phyloP scores from a whole-genome alignment of 1,139 yeast species.

The Sugiyamaella xylanicola region DNA sequence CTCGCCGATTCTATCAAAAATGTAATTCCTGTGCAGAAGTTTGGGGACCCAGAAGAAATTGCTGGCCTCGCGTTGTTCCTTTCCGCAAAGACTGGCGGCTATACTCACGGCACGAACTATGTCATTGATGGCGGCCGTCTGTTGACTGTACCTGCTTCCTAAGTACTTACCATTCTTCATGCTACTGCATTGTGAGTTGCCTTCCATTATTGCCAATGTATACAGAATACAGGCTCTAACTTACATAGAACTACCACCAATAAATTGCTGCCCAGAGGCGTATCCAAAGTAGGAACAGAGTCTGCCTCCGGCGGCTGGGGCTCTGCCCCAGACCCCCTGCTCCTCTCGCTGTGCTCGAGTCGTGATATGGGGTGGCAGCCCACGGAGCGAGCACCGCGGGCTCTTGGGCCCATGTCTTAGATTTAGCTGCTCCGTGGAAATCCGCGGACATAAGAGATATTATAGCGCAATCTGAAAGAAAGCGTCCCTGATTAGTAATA shows the following conservation, averaged over 20 bases:
- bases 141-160: slow-evolving; percentile 11
- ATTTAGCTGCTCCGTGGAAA: too few species aligned
- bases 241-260: too few species aligned
- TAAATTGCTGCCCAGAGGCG: too few species aligned
- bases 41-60: slow-evolving; percentile 22
- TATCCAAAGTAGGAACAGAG: not conserved
- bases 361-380: not conserved
- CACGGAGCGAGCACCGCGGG: too few species aligned
- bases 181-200: too few species aligned
- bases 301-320: not conserved
- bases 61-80: slow-evolving; percentile 45
- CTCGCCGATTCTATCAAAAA: slow-evolving; percentile 12
- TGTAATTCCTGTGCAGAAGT: slow-evolving; percentile 19
- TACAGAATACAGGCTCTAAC: too few species aligned
- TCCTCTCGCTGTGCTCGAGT: not conserved
- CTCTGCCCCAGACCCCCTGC: not conserved
- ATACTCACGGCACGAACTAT: slow-evolving; percentile 67
- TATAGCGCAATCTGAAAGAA: too few species aligned
- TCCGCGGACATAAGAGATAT: too few species aligned
- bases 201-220: too few species aligned
- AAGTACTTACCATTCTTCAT: not conserved
- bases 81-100: slow-evolving; percentile 57
- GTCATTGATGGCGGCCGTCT: slow-evolving; percentile 68
- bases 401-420: too few species aligned
- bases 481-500: too few species aligned